phyloP scores from a whole-genome alignment of 345 rosid species.

The Hevea brasiliensis region DNA sequence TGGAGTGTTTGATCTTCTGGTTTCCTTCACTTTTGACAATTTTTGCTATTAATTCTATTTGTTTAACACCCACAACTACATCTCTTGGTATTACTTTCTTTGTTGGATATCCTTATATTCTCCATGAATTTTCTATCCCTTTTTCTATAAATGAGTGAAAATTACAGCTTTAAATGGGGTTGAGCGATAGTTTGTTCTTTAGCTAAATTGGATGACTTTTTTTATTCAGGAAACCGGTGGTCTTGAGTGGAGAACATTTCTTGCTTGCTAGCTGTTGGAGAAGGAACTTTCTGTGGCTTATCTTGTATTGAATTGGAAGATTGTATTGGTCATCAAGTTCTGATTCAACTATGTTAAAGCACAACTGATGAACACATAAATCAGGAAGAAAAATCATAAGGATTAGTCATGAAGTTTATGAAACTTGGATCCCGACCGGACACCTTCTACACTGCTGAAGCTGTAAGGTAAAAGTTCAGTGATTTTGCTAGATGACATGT shows the following conservation, averaged over 20 bases:
- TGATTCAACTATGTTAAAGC: slow-evolving; percentile 5
- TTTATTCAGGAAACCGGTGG: slow-evolving; percentile 25
- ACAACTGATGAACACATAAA: slow-evolving; percentile 21
- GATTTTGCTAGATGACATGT: neutral
- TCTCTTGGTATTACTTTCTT: slow-evolving; percentile 21
- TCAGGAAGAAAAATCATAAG: slow-evolving; percentile 16
- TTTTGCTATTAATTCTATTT: slow-evolving; percentile 18
- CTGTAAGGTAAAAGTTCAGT: slow-evolving; percentile 56
- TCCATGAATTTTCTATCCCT: slow-evolving; percentile 17
- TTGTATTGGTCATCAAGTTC: slow-evolving; percentile 17
- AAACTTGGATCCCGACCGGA: slow-evolving; percentile 96
- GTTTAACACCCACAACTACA: neutral
- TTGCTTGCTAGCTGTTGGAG: slow-evolving; percentile 20
- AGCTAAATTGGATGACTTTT: slow-evolving; percentile 18
- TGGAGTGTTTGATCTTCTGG: slow-evolving; percentile 47
- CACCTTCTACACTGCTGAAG: slow-evolving; percentile 82
- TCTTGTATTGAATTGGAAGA: slow-evolving; percentile 19
- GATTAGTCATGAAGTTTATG: slow-evolving; percentile 90
- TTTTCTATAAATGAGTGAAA: slow-evolving; percentile 20
- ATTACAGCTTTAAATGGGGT: slow-evolving; percentile 13
- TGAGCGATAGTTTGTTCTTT: slow-evolving; percentile 18
- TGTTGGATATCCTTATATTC: slow-evolving; percentile 24
- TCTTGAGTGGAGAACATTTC: slow-evolving; percentile 14
- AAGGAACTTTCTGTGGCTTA: slow-evolving; percentile 22
- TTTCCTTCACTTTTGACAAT: slow-evolving; percentile 32